These are phyloP conservation scores for Cladorrhinum sp. DNA, from an alignment of 2,329 filamentous ascomycete genomes.

Conservation along the genomic window DNA sequence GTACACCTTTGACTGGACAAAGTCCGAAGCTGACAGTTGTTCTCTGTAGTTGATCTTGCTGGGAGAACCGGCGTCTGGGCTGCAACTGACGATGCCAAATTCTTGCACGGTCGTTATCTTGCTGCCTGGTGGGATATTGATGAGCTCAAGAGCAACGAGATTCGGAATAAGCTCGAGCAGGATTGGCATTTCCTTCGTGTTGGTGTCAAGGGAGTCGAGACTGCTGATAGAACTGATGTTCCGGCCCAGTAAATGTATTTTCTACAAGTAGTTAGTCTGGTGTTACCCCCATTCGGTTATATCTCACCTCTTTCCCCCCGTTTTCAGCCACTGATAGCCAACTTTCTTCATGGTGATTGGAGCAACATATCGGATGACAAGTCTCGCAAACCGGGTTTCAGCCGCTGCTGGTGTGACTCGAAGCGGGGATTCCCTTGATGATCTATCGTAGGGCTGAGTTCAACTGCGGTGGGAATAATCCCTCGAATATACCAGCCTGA, in stretches of 20 bases:
- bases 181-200: slow-evolving; percentile 18
- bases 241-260: background rate
- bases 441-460: too few species aligned
- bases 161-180: slow-evolving; percentile 9
- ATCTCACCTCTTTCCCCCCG: too few species aligned
- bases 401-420: too few species aligned
- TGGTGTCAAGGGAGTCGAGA: background rate
- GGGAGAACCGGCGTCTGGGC: slow-evolving; percentile 27
- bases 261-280: background rate
- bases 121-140: slow-evolving; percentile 26
- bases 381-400: too few species aligned
- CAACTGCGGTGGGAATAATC: too few species aligned
- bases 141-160: slow-evolving; percentile 21
- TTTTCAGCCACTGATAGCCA: too few species aligned
- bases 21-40: background rate
- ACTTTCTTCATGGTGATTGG: too few species aligned
- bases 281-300: too few species aligned
- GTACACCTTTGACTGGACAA: background rate
- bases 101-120: slow-evolving; percentile 26
- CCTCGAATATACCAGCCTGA: too few species aligned
- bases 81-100: slow-evolving; percentile 24
- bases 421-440: too few species aligned
- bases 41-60: slow-evolving; percentile 18
- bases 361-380: too few species aligned
- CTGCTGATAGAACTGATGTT: background rate